Evolutionary conservation across 164 flowering plant genomes (phyloP), one percentile per base, ranked within the genome.

Genomic region (Berberis thunbergii): DNA sequence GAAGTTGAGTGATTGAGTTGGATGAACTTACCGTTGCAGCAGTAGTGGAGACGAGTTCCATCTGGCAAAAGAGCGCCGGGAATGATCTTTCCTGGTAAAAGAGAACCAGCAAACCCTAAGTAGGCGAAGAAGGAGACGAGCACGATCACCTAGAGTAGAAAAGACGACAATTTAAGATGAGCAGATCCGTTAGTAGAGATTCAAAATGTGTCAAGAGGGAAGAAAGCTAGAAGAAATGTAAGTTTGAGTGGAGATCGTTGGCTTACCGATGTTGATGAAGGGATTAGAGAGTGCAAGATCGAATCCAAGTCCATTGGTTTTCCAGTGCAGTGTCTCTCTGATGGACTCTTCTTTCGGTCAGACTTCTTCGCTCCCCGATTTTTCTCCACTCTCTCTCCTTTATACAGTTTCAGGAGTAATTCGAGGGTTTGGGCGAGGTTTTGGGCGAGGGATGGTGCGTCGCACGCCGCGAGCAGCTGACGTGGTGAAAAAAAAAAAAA

Each of bases 1-100:
- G 26, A 0, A 58, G 11, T 12, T 41, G 38, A 43, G 38, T 54
- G 26, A 46, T 54, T 57, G 4, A 12, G 53, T 26, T 0, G 10
- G 43, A 61, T 13, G 45, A 61, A 63, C 62, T 46, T 7, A 86
- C 97, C 99, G 69, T 94, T 94, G 86, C 97, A 89, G 38, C 88
- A 83, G 71, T 94, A 94, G 57, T 76, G 71, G 50, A 88, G 84
- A n/a, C 93, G 82, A 59, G 87, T 70, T 43, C 89, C 89, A 63
- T 94, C 97, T 0, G 82, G 54, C 10, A 91, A 72, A 26, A 66
- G 62, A 3, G 70, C 96, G 8, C 99, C 97, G 1, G 85, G 86
- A 67, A 89, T 76, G 50, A 83, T 57, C 78, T 80, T 94, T 0
- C 96, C 97, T 9, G 96, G 96, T 2, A 89, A 64, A 55, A 85